A percentile compares a stretch with the other conserved stretches of the same genome.
Evolutionary conservation across 2,329 filamentous ascomycete species (phyloP).

Genomic region (Lasiodiplodia gonubiensis): DNA sequence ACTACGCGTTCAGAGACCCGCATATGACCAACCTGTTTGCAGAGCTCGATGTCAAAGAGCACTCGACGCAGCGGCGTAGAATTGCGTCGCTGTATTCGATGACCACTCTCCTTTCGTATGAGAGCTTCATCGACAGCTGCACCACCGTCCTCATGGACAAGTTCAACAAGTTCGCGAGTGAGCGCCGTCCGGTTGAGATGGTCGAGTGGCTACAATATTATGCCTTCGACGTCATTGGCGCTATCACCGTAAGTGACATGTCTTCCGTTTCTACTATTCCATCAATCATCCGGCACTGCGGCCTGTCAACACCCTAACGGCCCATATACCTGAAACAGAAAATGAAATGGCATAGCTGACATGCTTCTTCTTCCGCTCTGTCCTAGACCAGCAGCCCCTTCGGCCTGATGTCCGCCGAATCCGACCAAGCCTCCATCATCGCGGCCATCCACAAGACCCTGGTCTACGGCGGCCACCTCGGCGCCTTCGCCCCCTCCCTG

Average conservation of each 20-base stretch:
- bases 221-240: conserved; percentile 50
- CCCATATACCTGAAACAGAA: too few relatives aligned
- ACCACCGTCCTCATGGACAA: conserved; percentile 34
- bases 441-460: not conserved
- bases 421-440: conserved; percentile 31
- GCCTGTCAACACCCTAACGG: too few relatives aligned
- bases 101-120: conserved; percentile 46
- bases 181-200: conserved; percentile 34
- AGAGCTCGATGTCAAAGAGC: conserved; percentile 4
- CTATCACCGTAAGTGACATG: conserved; percentile 30
- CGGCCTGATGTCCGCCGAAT: conserved; percentile 37
- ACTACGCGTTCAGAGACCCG: conserved; percentile 35
- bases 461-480: conserved; percentile 1
- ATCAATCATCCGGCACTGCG: conserved; percentile 34
- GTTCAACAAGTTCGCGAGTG: conserved; percentile 33
- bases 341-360: conserved; percentile 29
- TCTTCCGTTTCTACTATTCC: not conserved
- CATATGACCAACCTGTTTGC: not conserved
- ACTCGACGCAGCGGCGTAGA: not conserved
- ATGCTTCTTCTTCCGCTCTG: conserved; percentile 33
- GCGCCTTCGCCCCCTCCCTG: not conserved
- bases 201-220: conserved; percentile 42
- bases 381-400: conserved; percentile 40
- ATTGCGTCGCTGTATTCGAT: conserved; percentile 44
- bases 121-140: conserved; percentile 36